phyloP scores from a whole-genome alignment of 129 eudicot genomes.

The Escallonia rubra region DNA sequence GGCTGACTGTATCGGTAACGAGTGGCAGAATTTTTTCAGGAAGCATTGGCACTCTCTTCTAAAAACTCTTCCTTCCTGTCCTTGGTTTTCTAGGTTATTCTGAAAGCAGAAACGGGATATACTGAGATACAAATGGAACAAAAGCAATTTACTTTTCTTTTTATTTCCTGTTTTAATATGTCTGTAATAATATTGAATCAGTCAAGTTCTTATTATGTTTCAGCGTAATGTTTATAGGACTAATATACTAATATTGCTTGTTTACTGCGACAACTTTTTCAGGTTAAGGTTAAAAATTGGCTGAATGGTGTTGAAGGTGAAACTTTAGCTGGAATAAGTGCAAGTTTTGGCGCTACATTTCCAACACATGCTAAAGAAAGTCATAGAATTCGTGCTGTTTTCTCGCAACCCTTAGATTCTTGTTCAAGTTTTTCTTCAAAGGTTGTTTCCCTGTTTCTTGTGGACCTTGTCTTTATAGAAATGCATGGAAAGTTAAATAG shows the following conservation, averaged over 20 bases:
- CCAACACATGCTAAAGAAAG: constrained; percentile 35
- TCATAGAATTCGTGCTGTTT: constrained; percentile 29
- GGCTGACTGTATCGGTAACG: too few relatives aligned
- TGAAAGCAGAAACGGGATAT: not conserved
- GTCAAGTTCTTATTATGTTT: not conserved
- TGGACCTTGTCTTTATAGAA: constrained; percentile 1
- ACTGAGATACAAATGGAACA: not conserved
- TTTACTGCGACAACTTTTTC: constrained; percentile 18
- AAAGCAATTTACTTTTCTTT: not conserved
- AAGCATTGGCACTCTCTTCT: too few relatives aligned
- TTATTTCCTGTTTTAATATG: not conserved
- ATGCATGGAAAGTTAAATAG: too few relatives aligned
- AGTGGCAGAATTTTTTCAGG: too few relatives aligned
- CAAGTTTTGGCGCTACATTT: constrained; percentile 50
- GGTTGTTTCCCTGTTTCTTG: constrained; percentile 33
- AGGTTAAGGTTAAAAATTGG: constrained; percentile 58
- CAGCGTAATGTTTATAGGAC: not conserved
- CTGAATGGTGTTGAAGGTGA: constrained; percentile 46
- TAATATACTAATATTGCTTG: not conserved
- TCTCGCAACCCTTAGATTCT: constrained; percentile 52
- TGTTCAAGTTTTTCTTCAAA: constrained; percentile 52
- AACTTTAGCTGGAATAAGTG: constrained; percentile 50
- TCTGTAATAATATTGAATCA: not conserved
- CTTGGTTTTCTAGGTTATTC: not conserved
- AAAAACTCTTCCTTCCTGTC: not conserved